A percentile compares a stretch with the other conserved stretches of the same genome.
phyloP scores from a whole-genome alignment of 2,329 filamentous ascomycete species.

The Arthroderma sp. region DNA sequence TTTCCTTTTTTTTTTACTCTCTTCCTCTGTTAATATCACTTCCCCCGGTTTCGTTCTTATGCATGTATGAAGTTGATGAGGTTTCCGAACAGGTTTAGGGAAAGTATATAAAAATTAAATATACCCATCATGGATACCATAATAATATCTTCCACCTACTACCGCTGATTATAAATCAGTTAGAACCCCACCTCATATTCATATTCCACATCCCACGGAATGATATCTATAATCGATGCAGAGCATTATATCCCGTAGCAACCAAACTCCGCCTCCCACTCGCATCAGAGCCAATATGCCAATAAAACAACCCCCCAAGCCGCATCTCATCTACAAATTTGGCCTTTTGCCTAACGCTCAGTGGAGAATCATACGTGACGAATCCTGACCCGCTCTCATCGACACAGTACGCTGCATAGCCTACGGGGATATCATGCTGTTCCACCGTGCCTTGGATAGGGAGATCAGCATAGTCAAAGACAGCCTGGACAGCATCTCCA shows the following conservation, averaged over 20 bases:
- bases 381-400: slow-evolving; percentile 61
- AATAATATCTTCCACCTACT: too few species aligned
- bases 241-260: slow-evolving; percentile 43
- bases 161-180: too few species aligned
- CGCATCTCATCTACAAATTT: slow-evolving; percentile 57
- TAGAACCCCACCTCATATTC: too few species aligned
- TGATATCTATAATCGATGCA: slow-evolving; percentile 24
- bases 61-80: too few species aligned
- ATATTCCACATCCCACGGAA: too few species aligned
- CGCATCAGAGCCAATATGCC: slow-evolving; percentile 62
- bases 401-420: slow-evolving; percentile 54
- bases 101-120: too few species aligned
- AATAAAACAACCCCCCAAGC: slow-evolving; percentile 68
- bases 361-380: slow-evolving; percentile 65
- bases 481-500: slow-evolving; percentile 49
- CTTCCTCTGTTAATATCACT: not conserved
- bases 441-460: slow-evolving; percentile 51
- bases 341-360: slow-evolving; percentile 64
- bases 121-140: too few species aligned
- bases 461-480: slow-evolving; percentile 61
- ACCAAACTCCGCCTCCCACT: slow-evolving; percentile 43
- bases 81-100: too few species aligned
- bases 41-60: not conserved
- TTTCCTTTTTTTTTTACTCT: slow-evolving; percentile 1
- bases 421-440: slow-evolving; percentile 50